Evolutionary conservation across 768 basidiomycete species (phyloP).

Genomic region (Mycena epipterygia): DNA sequence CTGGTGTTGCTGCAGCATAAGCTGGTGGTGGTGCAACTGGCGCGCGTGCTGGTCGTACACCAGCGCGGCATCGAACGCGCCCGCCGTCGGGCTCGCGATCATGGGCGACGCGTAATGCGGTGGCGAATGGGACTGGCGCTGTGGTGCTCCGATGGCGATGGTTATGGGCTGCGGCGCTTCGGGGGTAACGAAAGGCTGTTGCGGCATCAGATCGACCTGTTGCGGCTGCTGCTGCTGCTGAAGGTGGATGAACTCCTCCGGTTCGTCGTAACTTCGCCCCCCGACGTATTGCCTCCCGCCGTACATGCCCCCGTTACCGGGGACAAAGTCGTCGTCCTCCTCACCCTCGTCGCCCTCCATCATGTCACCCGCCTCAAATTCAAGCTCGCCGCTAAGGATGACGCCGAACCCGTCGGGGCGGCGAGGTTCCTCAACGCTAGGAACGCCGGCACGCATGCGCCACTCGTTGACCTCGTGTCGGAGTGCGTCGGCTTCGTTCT

Average conservation of each 20-base stretch:
- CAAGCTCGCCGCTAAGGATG: constrained; percentile 79
- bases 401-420: constrained; percentile 81
- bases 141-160: constrained; percentile 27
- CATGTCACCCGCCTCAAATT: constrained; percentile 63
- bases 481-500: constrained; percentile 87
- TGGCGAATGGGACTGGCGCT: constrained; percentile 31
- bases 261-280: constrained; percentile 17
- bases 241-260: constrained; percentile 28
- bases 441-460: constrained; percentile 84
- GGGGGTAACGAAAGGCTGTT: constrained; percentile 10
- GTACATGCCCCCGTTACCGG: neutral
- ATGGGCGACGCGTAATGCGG: constrained; percentile 33
- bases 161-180: constrained; percentile 26
- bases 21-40: constrained; percentile 35
- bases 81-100: constrained; percentile 32
- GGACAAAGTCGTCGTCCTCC: constrained; percentile 55
- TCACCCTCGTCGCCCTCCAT: constrained; percentile 68
- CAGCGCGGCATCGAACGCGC: constrained; percentile 15
- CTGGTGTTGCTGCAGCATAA: constrained; percentile 33
- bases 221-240: constrained; percentile 28
- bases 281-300: constrained; percentile 4
- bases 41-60: constrained; percentile 36
- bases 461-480: constrained; percentile 95
- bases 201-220: constrained; percentile 28
- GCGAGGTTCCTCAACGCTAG: constrained; percentile 79